Percentiles rank a stretch among this genome's conserved stretches.
phyloP scores from a whole-genome alignment of 495 filamentous ascomycete species.

The Aeminium ludgeri region DNA sequence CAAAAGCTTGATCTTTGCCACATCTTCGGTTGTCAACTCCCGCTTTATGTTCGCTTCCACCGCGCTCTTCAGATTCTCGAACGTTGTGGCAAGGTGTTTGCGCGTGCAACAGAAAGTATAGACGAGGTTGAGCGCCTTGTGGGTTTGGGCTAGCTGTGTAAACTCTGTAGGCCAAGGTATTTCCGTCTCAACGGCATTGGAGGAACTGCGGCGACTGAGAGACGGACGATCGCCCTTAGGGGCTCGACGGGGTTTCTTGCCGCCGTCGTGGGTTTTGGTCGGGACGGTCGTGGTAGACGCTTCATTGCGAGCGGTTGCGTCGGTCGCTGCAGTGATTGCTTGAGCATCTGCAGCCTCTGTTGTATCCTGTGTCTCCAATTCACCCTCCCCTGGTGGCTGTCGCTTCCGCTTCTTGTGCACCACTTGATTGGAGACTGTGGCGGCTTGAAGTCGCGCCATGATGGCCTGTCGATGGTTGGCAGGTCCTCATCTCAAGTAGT shows the following conservation, averaged over 20 bases:
- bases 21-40: conserved; percentile 52
- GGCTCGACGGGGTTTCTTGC: conserved; percentile 31
- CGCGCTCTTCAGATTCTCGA: conserved; percentile 67
- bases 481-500: not conserved
- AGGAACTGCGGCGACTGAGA: conserved; percentile 26
- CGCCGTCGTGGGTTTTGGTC: conserved; percentile 39
- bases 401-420: conserved; percentile 38
- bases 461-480: not conserved
- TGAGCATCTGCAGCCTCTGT: not conserved
- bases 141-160: conserved; percentile 52
- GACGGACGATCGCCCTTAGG: conserved; percentile 19
- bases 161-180: conserved; percentile 62
- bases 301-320: not conserved
- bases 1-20: conserved; percentile 64
- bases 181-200: conserved; percentile 27
- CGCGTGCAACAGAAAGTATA: conserved; percentile 89
- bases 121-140: conserved; percentile 76
- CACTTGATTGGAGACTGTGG: conserved; percentile 37
- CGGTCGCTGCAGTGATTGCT: not conserved
- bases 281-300: conserved; percentile 26
- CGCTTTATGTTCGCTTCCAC: conserved; percentile 71
- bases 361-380: conserved; percentile 8
- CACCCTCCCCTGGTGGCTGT: conserved; percentile 15
- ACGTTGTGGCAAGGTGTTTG: conserved; percentile 79
- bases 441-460: conserved; percentile 41